phyloP scores from a whole-genome alignment of 192 early-diverging fungal genomes.

The Geranomyces michiganensis region DNA sequence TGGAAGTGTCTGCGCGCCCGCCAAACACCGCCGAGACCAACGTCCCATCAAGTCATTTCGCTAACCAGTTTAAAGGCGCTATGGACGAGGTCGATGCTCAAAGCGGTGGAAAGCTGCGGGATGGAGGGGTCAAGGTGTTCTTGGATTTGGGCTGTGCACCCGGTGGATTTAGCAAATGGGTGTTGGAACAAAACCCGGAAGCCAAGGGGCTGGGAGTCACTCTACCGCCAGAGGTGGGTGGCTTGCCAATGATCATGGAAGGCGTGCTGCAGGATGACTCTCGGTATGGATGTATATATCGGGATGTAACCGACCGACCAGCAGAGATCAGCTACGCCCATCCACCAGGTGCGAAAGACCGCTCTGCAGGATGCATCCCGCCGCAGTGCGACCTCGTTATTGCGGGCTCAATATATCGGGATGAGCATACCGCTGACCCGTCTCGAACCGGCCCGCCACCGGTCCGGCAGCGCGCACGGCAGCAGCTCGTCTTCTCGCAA shows the following conservation, averaged over 20 bases:
- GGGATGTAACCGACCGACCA: conserved; percentile 30
- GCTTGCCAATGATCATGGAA: conserved; percentile 32
- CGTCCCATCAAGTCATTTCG: conserved; percentile 15
- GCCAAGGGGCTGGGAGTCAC: conserved; percentile 31
- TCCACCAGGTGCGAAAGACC: not conserved
- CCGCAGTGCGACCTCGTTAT: conserved; percentile 31
- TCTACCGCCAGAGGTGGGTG: conserved; percentile 29
- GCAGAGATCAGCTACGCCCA: conserved; percentile 19
- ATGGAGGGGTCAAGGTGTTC: conserved; percentile 20
- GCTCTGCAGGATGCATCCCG: not conserved
- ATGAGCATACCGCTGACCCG: conserved; percentile 25
- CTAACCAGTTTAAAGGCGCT: conserved; percentile 30
- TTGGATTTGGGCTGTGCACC: conserved; percentile 29
- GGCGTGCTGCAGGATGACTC: conserved; percentile 13
- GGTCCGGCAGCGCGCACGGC: conserved; percentile 24
- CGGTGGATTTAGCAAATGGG: conserved; percentile 30
- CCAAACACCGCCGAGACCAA: not conserved
- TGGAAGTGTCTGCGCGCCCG: not conserved
- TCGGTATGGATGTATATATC: conserved; percentile 20
- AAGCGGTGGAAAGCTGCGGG: conserved; percentile 3
- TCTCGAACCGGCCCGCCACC: conserved; percentile 21
- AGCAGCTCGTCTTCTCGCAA: conserved; percentile 25
- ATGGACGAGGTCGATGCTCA: conserved; percentile 27
- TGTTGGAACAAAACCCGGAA: conserved; percentile 23
- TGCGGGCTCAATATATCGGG: conserved; percentile 30